phyloP scores from a whole-genome alignment of 1,139 yeast species.

The Arxiozyma heterogenica region DNA sequence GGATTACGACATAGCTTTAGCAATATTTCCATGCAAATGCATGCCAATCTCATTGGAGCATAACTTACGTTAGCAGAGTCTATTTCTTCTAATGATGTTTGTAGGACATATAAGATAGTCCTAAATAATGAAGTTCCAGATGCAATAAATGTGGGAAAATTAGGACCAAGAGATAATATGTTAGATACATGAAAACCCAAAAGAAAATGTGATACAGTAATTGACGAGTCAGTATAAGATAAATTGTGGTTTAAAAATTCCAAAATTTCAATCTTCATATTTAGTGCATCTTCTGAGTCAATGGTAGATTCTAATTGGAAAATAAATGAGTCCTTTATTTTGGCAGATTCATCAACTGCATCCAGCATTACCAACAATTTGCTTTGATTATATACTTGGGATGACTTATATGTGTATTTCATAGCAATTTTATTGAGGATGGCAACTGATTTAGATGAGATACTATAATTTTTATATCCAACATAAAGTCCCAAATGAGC shows the following conservation, averaged over 20 bases:
- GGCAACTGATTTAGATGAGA: conserved; percentile 47
- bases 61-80: conserved; percentile 39
- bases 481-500: conserved; percentile 63
- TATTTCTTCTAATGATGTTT: conserved; percentile 39
- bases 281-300: conserved; percentile 32
- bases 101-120: conserved; percentile 43
- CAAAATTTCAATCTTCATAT: conserved; percentile 49
- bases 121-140: conserved; percentile 49
- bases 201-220: conserved; percentile 60
- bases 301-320: conserved; percentile 52
- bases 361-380: conserved; percentile 65
- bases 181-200: conserved; percentile 57
- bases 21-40: conserved; percentile 51
- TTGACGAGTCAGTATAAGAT: conserved; percentile 32
- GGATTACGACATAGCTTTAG: conserved; percentile 50
- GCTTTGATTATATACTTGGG: conserved; percentile 37
- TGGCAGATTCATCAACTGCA: conserved; percentile 57
- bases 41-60: conserved; percentile 49
- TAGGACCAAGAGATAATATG: conserved; percentile 36
- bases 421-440: conserved; percentile 45
- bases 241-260: conserved; percentile 50
- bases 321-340: conserved; percentile 66
- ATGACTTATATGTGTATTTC: conserved; percentile 25
- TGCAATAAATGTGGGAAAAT: conserved; percentile 39
- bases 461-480: conserved; percentile 42